Conservation (phyloP, 768 basidiomycete species). For the Leccinum imitatum region DNA sequence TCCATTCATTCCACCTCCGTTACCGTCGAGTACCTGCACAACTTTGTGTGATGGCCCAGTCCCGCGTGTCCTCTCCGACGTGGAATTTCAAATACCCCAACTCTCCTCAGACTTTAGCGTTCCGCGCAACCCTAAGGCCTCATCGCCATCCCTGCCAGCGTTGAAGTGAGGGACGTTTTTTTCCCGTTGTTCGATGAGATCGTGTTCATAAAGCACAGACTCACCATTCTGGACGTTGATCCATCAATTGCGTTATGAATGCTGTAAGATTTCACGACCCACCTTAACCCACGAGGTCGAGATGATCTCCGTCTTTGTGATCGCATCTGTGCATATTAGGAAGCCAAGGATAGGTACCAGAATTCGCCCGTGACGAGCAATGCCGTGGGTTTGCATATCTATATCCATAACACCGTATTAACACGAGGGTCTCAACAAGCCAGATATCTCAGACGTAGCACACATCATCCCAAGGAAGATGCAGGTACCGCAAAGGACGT, state of each 20-base stretch:
- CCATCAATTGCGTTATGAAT: slow-evolving; percentile 11
- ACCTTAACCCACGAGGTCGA: slow-evolving; percentile 31
- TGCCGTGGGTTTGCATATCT: slow-evolving; percentile 7
- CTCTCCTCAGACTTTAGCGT: slow-evolving; percentile 12
- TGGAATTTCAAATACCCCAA: slow-evolving; percentile 35
- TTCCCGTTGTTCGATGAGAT: neutral
- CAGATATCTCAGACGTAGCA: slow-evolving; percentile 7
- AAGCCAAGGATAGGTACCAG: slow-evolving; percentile 8
- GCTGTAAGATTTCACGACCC: slow-evolving; percentile 20
- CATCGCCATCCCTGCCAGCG: neutral
- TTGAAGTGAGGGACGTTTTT: neutral
- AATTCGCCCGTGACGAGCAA: slow-evolving; percentile 7
- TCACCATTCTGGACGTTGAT: slow-evolving; percentile 2
- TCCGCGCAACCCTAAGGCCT: neutral
- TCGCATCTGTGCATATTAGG: slow-evolving; percentile 2
- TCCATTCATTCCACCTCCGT: slow-evolving; percentile 5
- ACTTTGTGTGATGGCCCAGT: slow-evolving; percentile 12
- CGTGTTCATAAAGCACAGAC: neutral
- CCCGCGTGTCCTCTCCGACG: slow-evolving; percentile 20
- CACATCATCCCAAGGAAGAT: slow-evolving; percentile 19
- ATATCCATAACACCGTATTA: slow-evolving; percentile 14
- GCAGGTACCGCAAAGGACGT: slow-evolving; percentile 10
- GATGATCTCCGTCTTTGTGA: slow-evolving; percentile 25
- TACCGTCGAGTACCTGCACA: slow-evolving; percentile 2
- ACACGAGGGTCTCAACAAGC: slow-evolving; percentile 8